A percentile compares a stretch with the other conserved stretches of the same genome.
phyloP scores from a whole-genome alignment of 352 stramenopile genomes.

The Plasmopara halstedii region DNA sequence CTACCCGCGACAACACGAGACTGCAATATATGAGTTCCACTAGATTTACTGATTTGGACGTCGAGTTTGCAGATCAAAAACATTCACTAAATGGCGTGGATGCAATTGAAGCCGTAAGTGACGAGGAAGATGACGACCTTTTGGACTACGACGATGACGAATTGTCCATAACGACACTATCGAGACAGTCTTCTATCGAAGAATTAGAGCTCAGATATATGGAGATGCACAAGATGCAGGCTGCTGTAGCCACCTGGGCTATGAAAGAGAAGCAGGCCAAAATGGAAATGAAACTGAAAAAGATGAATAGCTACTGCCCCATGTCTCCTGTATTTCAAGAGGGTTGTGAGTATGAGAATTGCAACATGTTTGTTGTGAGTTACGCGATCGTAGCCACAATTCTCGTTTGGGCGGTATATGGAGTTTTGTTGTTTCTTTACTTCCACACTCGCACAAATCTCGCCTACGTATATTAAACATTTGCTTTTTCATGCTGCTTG shows the following conservation, averaged over 20 bases:
- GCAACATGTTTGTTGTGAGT: slow-evolving; percentile 29
- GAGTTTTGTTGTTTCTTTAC: slow-evolving; percentile 16
- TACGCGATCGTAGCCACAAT: slow-evolving; percentile 47
- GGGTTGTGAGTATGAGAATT: slow-evolving; percentile 37
- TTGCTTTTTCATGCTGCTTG: too few relatives aligned
- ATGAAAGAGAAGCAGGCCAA: slow-evolving; percentile 38
- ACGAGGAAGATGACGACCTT: slow-evolving; percentile 39
- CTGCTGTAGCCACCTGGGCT: slow-evolving; percentile 41
- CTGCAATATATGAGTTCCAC: slow-evolving; percentile 49
- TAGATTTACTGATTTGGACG: slow-evolving; percentile 7
- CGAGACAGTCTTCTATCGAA: slow-evolving; percentile 38
- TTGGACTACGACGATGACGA: slow-evolving; percentile 32
- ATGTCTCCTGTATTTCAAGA: slow-evolving; percentile 24
- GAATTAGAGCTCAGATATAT: slow-evolving; percentile 39
- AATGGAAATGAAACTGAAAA: slow-evolving; percentile 20
- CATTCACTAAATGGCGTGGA: slow-evolving; percentile 30
- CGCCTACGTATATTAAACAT: slow-evolving; percentile 7
- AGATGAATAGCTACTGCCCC: slow-evolving; percentile 23
- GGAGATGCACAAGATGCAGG: slow-evolving; percentile 52
- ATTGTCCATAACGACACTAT: slow-evolving; percentile 27
- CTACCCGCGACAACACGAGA: slow-evolving; percentile 17
- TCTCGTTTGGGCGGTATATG: slow-evolving; percentile 39
- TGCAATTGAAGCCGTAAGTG: slow-evolving; percentile 27
- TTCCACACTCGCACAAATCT: slow-evolving; percentile 1
- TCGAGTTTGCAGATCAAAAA: slow-evolving; percentile 22